phyloP scores from a whole-genome alignment of 2,329 filamentous ascomycete species.

The Myriosclerotinia curreyana region DNA sequence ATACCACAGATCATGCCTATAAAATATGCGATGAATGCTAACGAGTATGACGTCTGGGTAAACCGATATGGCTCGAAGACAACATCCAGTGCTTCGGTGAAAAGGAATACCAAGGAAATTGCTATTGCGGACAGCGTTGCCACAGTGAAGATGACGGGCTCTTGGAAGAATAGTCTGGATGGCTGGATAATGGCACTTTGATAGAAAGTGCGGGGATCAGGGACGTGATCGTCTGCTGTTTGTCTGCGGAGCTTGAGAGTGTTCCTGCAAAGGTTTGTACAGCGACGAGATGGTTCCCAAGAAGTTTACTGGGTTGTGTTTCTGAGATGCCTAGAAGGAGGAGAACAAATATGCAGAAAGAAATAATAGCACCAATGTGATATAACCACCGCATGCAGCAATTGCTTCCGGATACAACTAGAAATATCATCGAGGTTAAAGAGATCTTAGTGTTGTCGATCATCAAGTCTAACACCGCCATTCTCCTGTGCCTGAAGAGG shows the following conservation, averaged over 20 bases:
- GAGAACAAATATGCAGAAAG: slow-evolving; percentile 40
- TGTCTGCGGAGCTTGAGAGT: slow-evolving; percentile 32
- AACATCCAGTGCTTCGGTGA: slow-evolving; percentile 44
- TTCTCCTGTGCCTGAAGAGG: background rate
- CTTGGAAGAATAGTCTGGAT: slow-evolving; percentile 44
- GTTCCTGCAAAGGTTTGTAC: slow-evolving; percentile 30
- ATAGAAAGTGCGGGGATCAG: slow-evolving; percentile 41
- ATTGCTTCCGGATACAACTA: background rate
- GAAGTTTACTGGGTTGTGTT: slow-evolving; percentile 45
- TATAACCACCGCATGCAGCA: slow-evolving; percentile 44
- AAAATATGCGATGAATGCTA: slow-evolving; percentile 44
- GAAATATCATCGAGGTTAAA: background rate
- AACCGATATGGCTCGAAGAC: slow-evolving; percentile 44
- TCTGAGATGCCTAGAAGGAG: slow-evolving; percentile 44
- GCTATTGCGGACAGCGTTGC: slow-evolving; percentile 45
- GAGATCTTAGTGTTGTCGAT: background rate
- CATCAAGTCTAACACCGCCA: background rate
- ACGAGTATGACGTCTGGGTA: slow-evolving; percentile 38
- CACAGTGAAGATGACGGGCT: slow-evolving; percentile 47
- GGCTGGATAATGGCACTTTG: slow-evolving; percentile 44
- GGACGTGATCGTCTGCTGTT: slow-evolving; percentile 43
- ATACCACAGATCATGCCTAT: slow-evolving; percentile 45
- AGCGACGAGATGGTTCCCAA: slow-evolving; percentile 40
- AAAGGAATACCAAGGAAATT: slow-evolving; percentile 49
- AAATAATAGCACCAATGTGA: slow-evolving; percentile 42